Evolutionary conservation across 805 yeast species (phyloP).

Genomic region (Lachancea sp.): DNA sequence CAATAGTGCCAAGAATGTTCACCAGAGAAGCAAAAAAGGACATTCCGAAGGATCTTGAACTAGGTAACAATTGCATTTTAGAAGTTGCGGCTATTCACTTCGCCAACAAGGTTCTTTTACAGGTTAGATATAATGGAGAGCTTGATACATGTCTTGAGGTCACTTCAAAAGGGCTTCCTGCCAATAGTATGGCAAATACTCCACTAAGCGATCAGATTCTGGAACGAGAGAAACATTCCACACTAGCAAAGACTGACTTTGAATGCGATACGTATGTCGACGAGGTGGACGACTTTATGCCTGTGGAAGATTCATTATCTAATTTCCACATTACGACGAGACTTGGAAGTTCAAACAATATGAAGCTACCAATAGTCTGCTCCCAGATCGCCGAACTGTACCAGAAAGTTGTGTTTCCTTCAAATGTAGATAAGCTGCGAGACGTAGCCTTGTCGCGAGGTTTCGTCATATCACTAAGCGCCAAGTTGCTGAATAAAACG

Average conservation of each 20-base stretch:
- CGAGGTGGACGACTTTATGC: constrained; percentile 15
- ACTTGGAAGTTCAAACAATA: constrained; percentile 43
- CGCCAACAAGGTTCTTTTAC: constrained; percentile 23
- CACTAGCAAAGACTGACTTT: neutral
- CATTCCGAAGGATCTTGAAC: constrained; percentile 8
- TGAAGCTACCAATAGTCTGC: constrained; percentile 44
- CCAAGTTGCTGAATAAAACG: constrained; percentile 40
- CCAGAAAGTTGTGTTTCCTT: constrained; percentile 23
- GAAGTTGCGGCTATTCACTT: constrained; percentile 22
- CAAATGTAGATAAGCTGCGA: constrained; percentile 6
- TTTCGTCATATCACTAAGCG: constrained; percentile 41
- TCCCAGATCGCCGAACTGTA: constrained; percentile 37
- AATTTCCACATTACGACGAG: constrained; percentile 43
- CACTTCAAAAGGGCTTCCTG: constrained; percentile 20
- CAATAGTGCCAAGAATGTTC: constrained; percentile 11
- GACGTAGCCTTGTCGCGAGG: constrained; percentile 11
- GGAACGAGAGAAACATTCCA: neutral
- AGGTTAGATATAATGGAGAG: constrained; percentile 29
- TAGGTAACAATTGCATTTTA: constrained; percentile 3
- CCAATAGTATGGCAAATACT: constrained; percentile 10
- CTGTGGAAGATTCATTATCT: constrained; percentile 25
- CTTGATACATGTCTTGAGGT: constrained; percentile 46
- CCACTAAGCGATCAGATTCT: constrained; percentile 13
- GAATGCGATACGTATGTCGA: constrained; percentile 12
- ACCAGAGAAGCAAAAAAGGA: constrained; percentile 9